Conservation (phyloP, 768 basidiomycete species). For the Mrakia blollopis region DNA sequence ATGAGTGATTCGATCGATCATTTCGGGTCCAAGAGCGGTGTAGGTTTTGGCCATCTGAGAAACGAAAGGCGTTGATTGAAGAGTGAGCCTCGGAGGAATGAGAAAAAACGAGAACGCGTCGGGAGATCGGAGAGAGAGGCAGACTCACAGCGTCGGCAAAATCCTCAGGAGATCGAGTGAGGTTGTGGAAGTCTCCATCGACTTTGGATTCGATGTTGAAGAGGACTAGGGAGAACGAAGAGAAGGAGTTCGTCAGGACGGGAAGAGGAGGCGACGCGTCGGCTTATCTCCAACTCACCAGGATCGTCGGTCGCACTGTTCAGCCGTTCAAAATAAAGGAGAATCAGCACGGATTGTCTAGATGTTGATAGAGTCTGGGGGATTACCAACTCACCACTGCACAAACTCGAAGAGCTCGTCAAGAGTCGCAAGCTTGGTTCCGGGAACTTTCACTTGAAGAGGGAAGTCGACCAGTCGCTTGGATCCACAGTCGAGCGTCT, state of each 20-base stretch:
- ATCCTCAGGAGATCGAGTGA: constrained; percentile 38
- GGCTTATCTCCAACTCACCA: neutral
- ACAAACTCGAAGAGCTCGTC: constrained; percentile 71
- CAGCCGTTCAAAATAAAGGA: no score
- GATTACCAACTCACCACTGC: constrained; percentile 43
- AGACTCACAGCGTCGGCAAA: constrained; percentile 37
- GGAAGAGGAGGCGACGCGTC: neutral
- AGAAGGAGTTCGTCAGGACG: neutral
- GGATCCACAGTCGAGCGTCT: constrained; percentile 72
- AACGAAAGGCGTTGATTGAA: neutral
- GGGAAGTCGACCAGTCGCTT: constrained; percentile 51
- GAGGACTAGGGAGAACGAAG: constrained; percentile 44
- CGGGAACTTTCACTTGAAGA: constrained; percentile 34
- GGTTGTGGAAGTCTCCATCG: constrained; percentile 37
- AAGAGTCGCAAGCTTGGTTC: constrained; percentile 64
- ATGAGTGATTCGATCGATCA: constrained; percentile 47
- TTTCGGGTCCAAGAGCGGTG: constrained; percentile 16
- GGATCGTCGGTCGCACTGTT: constrained; percentile 55
- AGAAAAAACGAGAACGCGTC: neutral
- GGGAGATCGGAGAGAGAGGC: neutral
- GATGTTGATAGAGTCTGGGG: no score
- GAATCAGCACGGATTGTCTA: no score
- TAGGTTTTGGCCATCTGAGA: neutral
- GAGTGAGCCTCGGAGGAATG: neutral
- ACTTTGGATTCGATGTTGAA: constrained; percentile 65